Evolutionary conservation across 306 rosid species (phyloP).

Genomic region (Vicia faba): DNA sequence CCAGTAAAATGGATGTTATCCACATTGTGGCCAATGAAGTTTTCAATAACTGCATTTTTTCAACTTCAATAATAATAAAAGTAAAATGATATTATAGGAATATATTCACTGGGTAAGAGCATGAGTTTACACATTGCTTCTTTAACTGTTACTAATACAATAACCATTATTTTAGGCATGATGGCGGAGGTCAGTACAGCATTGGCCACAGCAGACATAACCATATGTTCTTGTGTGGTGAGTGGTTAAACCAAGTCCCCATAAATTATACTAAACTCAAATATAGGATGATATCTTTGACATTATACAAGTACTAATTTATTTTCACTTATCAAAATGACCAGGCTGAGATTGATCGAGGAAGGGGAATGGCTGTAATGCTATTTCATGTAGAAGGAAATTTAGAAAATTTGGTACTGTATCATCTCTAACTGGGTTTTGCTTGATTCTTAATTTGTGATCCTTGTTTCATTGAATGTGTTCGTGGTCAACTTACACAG

Average conservation of each 20-base stretch:
- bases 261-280: slow-evolving; percentile 27
- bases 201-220: slow-evolving; percentile 76
- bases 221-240: slow-evolving; percentile 93
- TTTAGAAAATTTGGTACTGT: slow-evolving; percentile 73
- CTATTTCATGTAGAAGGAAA: slow-evolving; percentile 81
- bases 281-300: slow-evolving; percentile 21
- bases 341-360: slow-evolving; percentile 97
- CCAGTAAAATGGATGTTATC: slow-evolving; percentile 30
- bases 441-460: slow-evolving; percentile 27
- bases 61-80: background rate
- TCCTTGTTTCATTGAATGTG: slow-evolving; percentile 5
- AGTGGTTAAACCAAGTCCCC: slow-evolving; percentile 51
- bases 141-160: slow-evolving; percentile 21
- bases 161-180: slow-evolving; percentile 72
- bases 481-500: slow-evolving; percentile 37
- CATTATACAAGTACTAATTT: slow-evolving; percentile 25
- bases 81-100: slow-evolving; percentile 8
- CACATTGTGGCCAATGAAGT: slow-evolving; percentile 24
- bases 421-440: slow-evolving; percentile 26
- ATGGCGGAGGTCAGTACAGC: slow-evolving; percentile 88
- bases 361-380: slow-evolving; percentile 93
- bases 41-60: slow-evolving; percentile 14
- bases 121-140: background rate
- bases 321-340: slow-evolving; percentile 42
- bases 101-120: slow-evolving; percentile 16